Conservation (phyloP, 257 asterid species). For the Thymus mandschuricus region DNA sequence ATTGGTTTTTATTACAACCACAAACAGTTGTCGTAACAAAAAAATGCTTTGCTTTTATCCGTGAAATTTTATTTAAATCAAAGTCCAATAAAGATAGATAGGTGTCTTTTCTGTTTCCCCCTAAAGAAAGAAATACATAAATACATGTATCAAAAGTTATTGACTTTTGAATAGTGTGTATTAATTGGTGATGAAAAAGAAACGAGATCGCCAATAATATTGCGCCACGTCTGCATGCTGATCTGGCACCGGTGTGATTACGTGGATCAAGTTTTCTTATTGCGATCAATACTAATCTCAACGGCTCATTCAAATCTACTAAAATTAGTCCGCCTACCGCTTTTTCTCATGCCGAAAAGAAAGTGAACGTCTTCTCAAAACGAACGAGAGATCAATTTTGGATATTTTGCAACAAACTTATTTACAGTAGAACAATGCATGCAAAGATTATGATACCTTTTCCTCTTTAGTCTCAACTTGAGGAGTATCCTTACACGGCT, state of each 20-base stretch:
- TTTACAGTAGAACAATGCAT: background rate
- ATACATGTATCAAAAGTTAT: background rate
- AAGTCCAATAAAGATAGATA: background rate
- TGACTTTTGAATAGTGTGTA: background rate
- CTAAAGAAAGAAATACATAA: background rate
- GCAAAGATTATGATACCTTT: background rate
- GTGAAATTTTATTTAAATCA: background rate
- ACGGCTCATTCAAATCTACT: too few species aligned
- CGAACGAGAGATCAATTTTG: background rate
- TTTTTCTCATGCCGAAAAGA: too few species aligned
- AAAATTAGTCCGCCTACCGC: too few species aligned
- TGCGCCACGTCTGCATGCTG: background rate
- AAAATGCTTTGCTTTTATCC: background rate
- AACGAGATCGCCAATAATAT: background rate
- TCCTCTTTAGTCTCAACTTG: background rate
- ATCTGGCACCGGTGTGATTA: background rate
- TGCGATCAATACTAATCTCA: too few species aligned
- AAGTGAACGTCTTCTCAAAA: too few species aligned
- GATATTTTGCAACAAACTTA: background rate
- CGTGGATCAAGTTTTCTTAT: background rate
- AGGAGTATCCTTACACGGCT: background rate
- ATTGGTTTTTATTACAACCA: slow-evolving; percentile 7
- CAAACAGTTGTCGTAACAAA: background rate
- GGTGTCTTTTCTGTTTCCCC: background rate
- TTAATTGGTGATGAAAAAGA: background rate